Evolutionary conservation across 2,329 filamentous ascomycete species (phyloP), one percentile per base, ranked within the genome.

Genomic region (Exophiala xenobiotica): DNA sequence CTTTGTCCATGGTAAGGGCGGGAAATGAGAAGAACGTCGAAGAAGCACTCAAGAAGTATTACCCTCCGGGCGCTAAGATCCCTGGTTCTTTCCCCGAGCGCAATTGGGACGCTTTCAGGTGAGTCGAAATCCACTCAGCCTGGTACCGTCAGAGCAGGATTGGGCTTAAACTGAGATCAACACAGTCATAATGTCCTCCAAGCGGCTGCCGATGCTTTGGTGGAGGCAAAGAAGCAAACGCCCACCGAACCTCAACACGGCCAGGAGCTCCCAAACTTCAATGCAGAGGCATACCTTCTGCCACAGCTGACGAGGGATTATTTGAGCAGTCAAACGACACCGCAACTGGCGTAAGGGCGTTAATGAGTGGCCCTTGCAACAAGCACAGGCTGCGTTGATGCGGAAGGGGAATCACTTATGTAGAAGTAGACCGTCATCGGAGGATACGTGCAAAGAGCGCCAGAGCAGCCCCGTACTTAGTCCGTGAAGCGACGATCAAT

Each of bases 1-100:
- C 58, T 7, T 41, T 65, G 39, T 64, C 64, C 3, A 53, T 49
- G 12, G 51, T 54, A 0, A 39, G 60, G 1, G 45, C 57, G 4
- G 53, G 58, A 11, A 56, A 49, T 8, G 60, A 64, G 18, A 53
- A 54, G 26, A 51, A 60, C 9, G 54, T 63, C n/a, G 53, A 60
- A 11, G 47, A 52, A 27, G 46, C 53, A 46, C 46, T 61, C n/a
- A 51, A 54, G 6, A 38, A 48, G n/a, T 63, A 62, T 23, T 55
- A 35, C 12, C 9, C 39, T 23, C 39, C 39, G 20, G 39, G 39
- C 11, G 23, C 39, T 9, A 42, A 23, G 23, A 24, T 42, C 6
- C 39, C 39, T 23, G 39, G 39, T 6, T 42, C 39, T 20, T 23
- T 42, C 5, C 19, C 39, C 19, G 39, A 42, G 39, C 39, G 39